Evolutionary conservation across 2,329 filamentous ascomycete genomes (phyloP).

Genomic region (Penicillium sp.): DNA sequence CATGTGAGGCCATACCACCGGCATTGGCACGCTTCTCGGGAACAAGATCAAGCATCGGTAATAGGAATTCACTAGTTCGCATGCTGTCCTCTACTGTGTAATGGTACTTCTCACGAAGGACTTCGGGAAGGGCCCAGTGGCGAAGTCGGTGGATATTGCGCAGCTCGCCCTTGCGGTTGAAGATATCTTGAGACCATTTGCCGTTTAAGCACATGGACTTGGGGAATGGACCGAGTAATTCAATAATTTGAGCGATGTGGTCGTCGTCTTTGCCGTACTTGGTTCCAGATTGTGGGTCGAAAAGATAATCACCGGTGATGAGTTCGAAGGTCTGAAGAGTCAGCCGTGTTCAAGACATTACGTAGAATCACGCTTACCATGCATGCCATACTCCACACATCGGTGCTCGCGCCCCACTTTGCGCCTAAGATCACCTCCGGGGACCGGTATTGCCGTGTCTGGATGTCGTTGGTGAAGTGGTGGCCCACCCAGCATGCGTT

Average conservation of each 20-base stretch:
- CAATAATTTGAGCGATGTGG: slow-evolving; percentile 98
- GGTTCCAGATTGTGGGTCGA: slow-evolving; percentile 96
- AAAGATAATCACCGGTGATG: slow-evolving; percentile 97
- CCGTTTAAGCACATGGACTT: slow-evolving; percentile 88
- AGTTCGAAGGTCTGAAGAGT: slow-evolving; percentile 80
- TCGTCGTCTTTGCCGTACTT: slow-evolving; percentile 99
- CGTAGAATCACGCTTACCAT: slow-evolving; percentile 70
- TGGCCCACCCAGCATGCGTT: slow-evolving; percentile 99
- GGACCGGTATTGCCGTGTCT: slow-evolving; percentile 94
- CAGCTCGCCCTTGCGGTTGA: slow-evolving; percentile 94
- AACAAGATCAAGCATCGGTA: slow-evolving; percentile 86
- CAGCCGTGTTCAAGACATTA: background rate
- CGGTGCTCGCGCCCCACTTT: slow-evolving; percentile 99
- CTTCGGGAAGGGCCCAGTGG: slow-evolving; percentile 93
- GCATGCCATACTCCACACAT: slow-evolving; percentile 99
- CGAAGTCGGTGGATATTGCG: slow-evolving; percentile 95
- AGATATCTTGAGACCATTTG: slow-evolving; percentile 98
- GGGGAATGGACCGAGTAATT: slow-evolving; percentile 89
- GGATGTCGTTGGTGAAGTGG: slow-evolving; percentile 99
- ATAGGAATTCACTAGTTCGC: slow-evolving; percentile 77
- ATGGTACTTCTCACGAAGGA: slow-evolving; percentile 94
- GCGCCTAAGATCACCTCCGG: slow-evolving; percentile 95
- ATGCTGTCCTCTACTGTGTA: slow-evolving; percentile 81
- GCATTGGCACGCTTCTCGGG: slow-evolving; percentile 91
- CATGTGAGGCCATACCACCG: slow-evolving; percentile 86